These are phyloP conservation scores for Venturia nashicola DNA, from an alignment of 2,329 filamentous ascomycete genomes.

Conservation along the genomic window DNA sequence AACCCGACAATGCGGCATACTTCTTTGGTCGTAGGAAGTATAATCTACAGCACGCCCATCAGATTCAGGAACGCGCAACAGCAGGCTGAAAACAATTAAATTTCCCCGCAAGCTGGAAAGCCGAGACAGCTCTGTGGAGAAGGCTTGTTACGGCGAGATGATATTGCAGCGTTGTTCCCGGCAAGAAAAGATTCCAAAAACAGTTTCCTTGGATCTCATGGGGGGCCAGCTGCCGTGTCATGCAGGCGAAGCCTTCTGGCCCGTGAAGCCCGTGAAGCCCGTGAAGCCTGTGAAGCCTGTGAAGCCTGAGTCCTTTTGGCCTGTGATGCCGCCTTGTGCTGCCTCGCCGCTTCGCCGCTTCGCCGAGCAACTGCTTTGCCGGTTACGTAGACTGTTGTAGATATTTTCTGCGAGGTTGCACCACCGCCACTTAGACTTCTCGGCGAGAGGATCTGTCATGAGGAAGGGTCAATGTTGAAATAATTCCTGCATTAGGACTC, in stretches of 20 bases:
- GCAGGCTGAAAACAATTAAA: not conserved
- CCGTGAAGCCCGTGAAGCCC: not conserved
- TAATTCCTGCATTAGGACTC: not conserved
- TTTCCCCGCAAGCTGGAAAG: not conserved
- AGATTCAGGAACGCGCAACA: not conserved
- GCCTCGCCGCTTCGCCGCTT: not conserved
- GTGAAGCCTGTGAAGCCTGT: too few species aligned
- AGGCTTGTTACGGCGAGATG: not conserved
- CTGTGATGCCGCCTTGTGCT: not conserved
- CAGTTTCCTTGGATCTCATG: not conserved
- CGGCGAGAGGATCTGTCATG: not conserved
- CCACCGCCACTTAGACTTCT: not conserved
- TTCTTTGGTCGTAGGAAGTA: not conserved
- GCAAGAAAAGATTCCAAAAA: not conserved
- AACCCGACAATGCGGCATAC: not conserved
- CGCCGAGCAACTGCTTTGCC: not conserved
- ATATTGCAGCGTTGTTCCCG: not conserved
- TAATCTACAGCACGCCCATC: not conserved
- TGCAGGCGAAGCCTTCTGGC: not conserved
- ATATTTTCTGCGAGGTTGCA: not conserved
- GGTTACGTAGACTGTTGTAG: not conserved
- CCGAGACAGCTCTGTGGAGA: not conserved
- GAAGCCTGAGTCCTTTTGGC: too few species aligned
- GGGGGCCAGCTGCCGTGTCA: not conserved
- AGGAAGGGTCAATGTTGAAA: not conserved